These are phyloP conservation scores for Anisodus tanguticus DNA, from an alignment of 257 asterid genomes.

Conservation along the genomic window DNA sequence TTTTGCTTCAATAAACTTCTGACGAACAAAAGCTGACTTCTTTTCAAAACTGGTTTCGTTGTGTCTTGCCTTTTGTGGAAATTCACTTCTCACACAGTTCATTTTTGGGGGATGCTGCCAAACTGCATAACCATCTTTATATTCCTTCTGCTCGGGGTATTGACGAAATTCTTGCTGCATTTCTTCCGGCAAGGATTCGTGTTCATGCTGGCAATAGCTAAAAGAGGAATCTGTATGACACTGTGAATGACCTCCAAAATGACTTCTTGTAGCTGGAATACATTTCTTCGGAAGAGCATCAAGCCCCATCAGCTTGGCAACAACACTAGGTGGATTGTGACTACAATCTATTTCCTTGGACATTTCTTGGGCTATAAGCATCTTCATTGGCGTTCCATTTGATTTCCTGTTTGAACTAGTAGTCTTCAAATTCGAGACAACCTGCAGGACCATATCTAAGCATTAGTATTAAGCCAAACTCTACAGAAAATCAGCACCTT, in stretches of 20 bases:
- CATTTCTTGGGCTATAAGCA: slow-evolving; percentile 47
- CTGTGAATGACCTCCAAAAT: slow-evolving; percentile 56
- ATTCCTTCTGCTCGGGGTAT: slow-evolving; percentile 55
- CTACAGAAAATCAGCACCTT: slow-evolving; percentile 26
- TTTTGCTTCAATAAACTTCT: slow-evolving; percentile 91
- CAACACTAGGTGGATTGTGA: slow-evolving; percentile 40
- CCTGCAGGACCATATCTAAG: slow-evolving; percentile 56
- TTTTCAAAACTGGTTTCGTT: slow-evolving; percentile 50
- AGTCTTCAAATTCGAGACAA: slow-evolving; percentile 37
- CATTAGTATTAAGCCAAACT: slow-evolving; percentile 30
- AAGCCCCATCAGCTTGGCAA: slow-evolving; percentile 47
- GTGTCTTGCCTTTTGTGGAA: slow-evolving; percentile 56
- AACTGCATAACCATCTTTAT: slow-evolving; percentile 69
- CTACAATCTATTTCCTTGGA: slow-evolving; percentile 36
- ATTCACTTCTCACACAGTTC: slow-evolving; percentile 41
- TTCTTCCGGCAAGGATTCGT: slow-evolving; percentile 48
- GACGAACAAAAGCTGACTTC: slow-evolving; percentile 85
- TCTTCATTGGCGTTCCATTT: slow-evolving; percentile 39
- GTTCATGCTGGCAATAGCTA: slow-evolving; percentile 70
- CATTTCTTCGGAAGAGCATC: slow-evolving; percentile 43
- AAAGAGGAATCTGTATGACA: slow-evolving; percentile 66
- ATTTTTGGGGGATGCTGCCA: slow-evolving; percentile 58
- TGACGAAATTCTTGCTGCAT: slow-evolving; percentile 42
- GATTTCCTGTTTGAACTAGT: slow-evolving; percentile 31
- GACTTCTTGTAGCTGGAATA: slow-evolving; percentile 25